Conservation (phyloP, 768 basidiomycete genomes). For the Psilocybe cubensis region DNA sequence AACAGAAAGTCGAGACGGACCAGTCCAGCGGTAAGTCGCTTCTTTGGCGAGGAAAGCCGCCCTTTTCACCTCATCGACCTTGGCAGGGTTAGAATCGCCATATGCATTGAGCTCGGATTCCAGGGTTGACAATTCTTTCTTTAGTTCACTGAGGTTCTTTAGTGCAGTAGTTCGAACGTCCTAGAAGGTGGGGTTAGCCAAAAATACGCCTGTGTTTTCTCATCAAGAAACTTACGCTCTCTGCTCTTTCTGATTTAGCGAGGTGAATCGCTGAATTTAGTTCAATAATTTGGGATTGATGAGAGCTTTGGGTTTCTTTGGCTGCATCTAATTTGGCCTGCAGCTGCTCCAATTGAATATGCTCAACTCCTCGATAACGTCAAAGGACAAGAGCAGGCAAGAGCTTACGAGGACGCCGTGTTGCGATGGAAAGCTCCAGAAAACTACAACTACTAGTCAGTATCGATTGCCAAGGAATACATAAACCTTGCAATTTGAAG, state of each 20-base stretch:
- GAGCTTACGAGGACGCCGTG: conserved; percentile 69
- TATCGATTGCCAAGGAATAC: conserved; percentile 22
- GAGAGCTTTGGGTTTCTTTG: conserved; percentile 46
- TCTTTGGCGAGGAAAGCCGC: conserved; percentile 81
- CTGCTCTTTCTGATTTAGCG: conserved; percentile 58
- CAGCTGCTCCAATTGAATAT: conserved; percentile 44
- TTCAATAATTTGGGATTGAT: conserved; percentile 54
- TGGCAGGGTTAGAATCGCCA: conserved; percentile 83
- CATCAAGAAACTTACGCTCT: conserved; percentile 50
- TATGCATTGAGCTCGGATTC: conserved; percentile 76
- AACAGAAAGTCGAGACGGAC: conserved; percentile 44
- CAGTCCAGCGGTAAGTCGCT: conserved; percentile 87
- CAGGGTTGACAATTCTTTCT: conserved; percentile 51
- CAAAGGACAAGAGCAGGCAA: too few species aligned
- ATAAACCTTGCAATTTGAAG: conserved; percentile 79
- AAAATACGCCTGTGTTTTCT: conserved; percentile 5
- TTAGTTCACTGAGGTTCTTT: conserved; percentile 48
- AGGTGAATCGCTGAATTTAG: conserved; percentile 46
- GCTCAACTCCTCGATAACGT: too few species aligned
- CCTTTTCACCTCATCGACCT: conserved; percentile 75
- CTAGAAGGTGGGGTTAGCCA: conserved; percentile 38
- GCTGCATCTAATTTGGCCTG: conserved; percentile 56
- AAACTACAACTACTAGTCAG: conserved; percentile 55
- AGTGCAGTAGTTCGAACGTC: conserved; percentile 57
- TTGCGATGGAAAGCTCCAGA: conserved; percentile 95